Base-by-base conservation (phyloP, 1,139 yeast species). In the Pichia sp. region DNA sequence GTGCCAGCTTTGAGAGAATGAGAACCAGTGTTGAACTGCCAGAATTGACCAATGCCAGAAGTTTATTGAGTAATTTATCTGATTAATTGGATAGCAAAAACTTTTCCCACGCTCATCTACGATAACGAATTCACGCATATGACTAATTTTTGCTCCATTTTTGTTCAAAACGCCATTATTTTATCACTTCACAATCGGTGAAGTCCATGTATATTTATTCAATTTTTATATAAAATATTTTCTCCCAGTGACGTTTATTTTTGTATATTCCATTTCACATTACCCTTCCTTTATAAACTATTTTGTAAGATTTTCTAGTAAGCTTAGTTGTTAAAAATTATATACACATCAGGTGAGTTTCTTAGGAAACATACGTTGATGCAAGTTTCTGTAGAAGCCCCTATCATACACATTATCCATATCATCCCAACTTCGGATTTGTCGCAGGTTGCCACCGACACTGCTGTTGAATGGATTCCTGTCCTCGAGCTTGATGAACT, bases 371-470 rank as follows among this genome's bases (percentile, higher is more conserved):
- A 74, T 31, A 21, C 79, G 62, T 41, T 74, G 73, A 40, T 56
- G 63, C 9, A 81, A 55, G 61, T 86, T 85, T 0, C 58, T 54
- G 66, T 70, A 60, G 60, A 84, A 82, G 9, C 95, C 96, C 7
- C 59, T 60, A 61, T 88, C 96, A 65, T 88, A 87, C 7, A 84
- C 71, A 61, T 88, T 88, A 40, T 67, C 71, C 51, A 88, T 61
- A 21, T 81, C 83, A 1, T 70, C 72, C 56, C 80, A 74, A 13
- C 72, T 68, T 6, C 55, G 51, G 1, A 83, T 69, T 44, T 63
- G 62, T 10, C 44, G 25, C 9, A 54, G 25, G 1, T 23, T 34
- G 1, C 55, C 55, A 1, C 52, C 49, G 12, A 28, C 8, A 3
- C 5, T 2, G 16, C 44, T 42, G 34, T 49, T 47, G 12, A 49